A percentile compares a stretch with the other conserved stretches of the same genome.
Conservation (phyloP, 805 yeast genomes). For the Candida wancherniae region DNA sequence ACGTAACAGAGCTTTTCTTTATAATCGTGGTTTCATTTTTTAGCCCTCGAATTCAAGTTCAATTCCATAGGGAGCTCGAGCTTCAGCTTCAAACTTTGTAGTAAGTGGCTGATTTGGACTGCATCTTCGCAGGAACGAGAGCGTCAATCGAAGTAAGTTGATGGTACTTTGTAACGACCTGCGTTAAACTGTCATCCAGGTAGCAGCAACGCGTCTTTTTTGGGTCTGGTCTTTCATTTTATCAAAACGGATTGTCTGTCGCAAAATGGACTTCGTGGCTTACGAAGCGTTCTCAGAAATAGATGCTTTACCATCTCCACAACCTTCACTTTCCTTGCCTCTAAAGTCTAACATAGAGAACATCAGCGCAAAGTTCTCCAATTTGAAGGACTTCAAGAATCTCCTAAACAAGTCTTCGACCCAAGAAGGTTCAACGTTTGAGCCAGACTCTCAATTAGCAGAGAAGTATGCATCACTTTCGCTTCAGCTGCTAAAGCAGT, state of each 20-base stretch:
- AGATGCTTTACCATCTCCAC: constrained; percentile 34
- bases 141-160: too few relatives aligned
- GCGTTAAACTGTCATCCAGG: too few relatives aligned
- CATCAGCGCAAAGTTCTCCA: constrained; percentile 30
- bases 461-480: constrained; percentile 48
- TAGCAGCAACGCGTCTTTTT: too few relatives aligned
- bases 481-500: constrained; percentile 27
- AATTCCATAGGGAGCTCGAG: too few relatives aligned
- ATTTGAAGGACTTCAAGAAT: constrained; percentile 28
- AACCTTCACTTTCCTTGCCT: constrained; percentile 41
- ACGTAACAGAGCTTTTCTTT: too few relatives aligned
- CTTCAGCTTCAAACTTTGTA: too few relatives aligned
- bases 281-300: constrained; percentile 31
- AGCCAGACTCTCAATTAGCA: constrained; percentile 23
- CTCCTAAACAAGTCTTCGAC: constrained; percentile 19
- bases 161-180: too few relatives aligned
- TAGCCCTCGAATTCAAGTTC: too few relatives aligned
- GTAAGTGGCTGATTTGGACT: too few relatives aligned
- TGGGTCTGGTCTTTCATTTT: not conserved
- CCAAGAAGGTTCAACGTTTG: constrained; percentile 6
- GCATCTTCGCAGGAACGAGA: too few relatives aligned
- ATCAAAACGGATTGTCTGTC: not conserved
- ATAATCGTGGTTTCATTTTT: too few relatives aligned
- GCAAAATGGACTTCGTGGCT: constrained; percentile 38
- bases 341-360: constrained; percentile 34